Evolutionary conservation across 352 stramenopile genomes (phyloP).

Genomic region (Plasmopara muralis): DNA sequence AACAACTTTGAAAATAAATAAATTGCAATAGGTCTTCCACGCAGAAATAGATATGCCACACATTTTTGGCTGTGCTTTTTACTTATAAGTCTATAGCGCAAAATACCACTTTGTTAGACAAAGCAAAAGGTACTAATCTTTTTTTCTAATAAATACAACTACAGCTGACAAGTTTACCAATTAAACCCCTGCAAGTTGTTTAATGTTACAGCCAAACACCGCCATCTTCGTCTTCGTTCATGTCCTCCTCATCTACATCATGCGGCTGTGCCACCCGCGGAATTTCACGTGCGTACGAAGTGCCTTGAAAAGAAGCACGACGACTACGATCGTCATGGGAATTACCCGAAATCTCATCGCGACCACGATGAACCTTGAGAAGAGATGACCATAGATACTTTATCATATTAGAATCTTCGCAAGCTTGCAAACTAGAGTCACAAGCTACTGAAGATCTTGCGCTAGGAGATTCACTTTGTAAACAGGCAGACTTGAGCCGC

Average conservation of each 20-base stretch:
- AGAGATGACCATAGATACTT: constrained; percentile 34
- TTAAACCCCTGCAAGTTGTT: too few relatives aligned
- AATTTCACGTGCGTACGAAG: constrained; percentile 24
- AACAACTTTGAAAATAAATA: too few relatives aligned
- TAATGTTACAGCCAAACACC: constrained; percentile 45
- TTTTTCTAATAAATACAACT: too few relatives aligned
- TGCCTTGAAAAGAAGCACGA: constrained; percentile 16
- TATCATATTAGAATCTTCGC: constrained; percentile 31
- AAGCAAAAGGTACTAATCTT: too few relatives aligned
- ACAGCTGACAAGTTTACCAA: too few relatives aligned
- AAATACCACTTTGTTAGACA: too few relatives aligned
- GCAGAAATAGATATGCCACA: too few relatives aligned
- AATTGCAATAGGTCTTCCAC: too few relatives aligned
- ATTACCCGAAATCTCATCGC: constrained; percentile 4
- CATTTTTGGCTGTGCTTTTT: too few relatives aligned
- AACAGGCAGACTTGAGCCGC: constrained; percentile 29
- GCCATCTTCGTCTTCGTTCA: constrained; percentile 27
- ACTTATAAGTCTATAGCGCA: too few relatives aligned
- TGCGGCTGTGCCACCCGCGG: constrained; percentile 21
- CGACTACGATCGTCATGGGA: background rate
- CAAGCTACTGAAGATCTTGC: constrained; percentile 30
- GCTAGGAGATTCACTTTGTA: constrained; percentile 20
- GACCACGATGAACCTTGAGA: constrained; percentile 19
- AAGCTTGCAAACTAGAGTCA: constrained; percentile 25
- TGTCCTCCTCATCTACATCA: constrained; percentile 31